Evolutionary conservation across 2,329 filamentous ascomycete species (phyloP).

Genomic region (Beauveria sp.): DNA sequence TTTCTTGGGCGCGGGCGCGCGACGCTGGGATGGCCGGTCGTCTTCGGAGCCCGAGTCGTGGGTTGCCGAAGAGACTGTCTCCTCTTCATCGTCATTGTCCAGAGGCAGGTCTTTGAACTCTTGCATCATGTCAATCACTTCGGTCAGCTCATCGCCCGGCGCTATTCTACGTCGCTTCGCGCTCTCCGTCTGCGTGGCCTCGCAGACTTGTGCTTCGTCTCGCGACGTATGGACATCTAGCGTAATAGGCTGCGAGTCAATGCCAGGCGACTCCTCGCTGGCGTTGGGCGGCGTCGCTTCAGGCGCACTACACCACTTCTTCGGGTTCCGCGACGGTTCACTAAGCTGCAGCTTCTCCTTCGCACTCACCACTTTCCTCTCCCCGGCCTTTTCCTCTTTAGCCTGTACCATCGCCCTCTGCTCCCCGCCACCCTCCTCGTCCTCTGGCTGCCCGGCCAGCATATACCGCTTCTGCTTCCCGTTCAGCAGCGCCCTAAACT

Average conservation of each 20-base stretch:
- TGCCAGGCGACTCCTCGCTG: constrained; percentile 25
- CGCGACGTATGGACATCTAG: constrained; percentile 16
- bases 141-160: constrained; percentile 49
- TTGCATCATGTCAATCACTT: constrained; percentile 56
- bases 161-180: background rate
- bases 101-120: constrained; percentile 52
- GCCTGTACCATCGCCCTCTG: constrained; percentile 27
- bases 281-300: constrained; percentile 27
- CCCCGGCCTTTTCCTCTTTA: background rate
- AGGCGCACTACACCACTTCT: constrained; percentile 32
- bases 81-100: constrained; percentile 41
- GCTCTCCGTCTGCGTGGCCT: background rate
- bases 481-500: constrained; percentile 50
- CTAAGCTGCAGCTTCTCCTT: constrained; percentile 34
- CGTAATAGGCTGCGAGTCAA: constrained; percentile 21
- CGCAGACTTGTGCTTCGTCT: background rate
- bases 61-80: constrained; percentile 14
- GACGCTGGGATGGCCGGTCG: background rate
- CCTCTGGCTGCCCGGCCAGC: constrained; percentile 41
- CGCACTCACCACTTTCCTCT: background rate
- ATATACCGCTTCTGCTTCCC: constrained; percentile 51
- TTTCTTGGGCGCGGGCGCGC: constrained; percentile 1
- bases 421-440: constrained; percentile 13
- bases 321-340: constrained; percentile 28
- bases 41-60: constrained; percentile 16